Evolutionary conservation across 192 early-diverging fungal species (phyloP).

Genomic region (Lobosporangium transversale): DNA sequence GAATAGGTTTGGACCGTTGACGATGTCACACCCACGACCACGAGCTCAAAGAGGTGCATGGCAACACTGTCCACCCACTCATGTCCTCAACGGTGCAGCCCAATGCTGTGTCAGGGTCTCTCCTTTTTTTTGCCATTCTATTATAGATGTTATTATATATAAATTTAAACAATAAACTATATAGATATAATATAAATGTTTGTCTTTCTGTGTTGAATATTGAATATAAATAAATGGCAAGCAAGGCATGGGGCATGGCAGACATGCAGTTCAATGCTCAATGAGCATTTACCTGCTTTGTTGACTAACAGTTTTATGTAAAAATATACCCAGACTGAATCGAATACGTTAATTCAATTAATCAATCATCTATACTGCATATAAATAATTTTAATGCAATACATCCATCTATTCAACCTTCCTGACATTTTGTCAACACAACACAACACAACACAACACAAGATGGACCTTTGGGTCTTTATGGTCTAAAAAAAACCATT

Average conservation of each 20-base stretch:
- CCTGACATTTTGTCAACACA: too few species aligned
- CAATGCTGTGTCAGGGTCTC: conserved; percentile 2
- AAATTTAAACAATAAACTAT: too few species aligned
- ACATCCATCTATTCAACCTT: background rate
- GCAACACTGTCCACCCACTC: background rate
- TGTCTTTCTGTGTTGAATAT: too few species aligned
- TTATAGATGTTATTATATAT: background rate
- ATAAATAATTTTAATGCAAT: too few species aligned
- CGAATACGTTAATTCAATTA: background rate
- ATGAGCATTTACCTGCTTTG: background rate
- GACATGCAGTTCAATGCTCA: background rate
- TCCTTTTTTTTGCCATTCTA: background rate
- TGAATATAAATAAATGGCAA: too few species aligned
- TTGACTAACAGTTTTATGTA: background rate
- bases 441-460: too few species aligned
- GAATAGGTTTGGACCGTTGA: background rate
- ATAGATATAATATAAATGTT: too few species aligned
- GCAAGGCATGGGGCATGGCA: background rate
- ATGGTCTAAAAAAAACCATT: too few species aligned
- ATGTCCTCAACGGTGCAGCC: background rate
- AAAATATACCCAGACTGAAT: background rate
- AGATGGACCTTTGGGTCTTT: too few species aligned
- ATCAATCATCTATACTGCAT: background rate
- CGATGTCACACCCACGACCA: background rate
- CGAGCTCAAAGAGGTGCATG: background rate